Conservation (phyloP, 1,139 yeast species). For the Pichia norvegensis region DNA sequence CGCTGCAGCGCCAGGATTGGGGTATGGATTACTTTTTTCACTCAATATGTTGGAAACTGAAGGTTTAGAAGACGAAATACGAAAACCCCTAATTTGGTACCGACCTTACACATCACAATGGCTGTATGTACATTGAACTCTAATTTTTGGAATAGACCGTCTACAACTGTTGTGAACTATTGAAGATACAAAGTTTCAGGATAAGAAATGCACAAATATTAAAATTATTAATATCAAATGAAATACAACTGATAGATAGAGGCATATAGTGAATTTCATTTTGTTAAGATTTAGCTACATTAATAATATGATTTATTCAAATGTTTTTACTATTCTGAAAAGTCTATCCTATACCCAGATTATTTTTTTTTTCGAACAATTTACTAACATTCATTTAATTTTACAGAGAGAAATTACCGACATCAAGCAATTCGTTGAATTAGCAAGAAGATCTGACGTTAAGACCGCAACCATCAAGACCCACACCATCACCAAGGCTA, state of each 20-base stretch:
- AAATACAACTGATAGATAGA: too few species aligned
- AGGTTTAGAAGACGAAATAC: not conserved
- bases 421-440: conserved; percentile 96
- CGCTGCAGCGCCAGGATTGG: not conserved
- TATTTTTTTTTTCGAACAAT: not conserved
- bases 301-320: too few species aligned
- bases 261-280: too few species aligned
- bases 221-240: too few species aligned
- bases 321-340: too few species aligned
- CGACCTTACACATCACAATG: conserved; percentile 19
- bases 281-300: too few species aligned
- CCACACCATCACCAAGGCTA: conserved; percentile 78
- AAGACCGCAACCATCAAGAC: conserved; percentile 84
- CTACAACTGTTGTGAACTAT: too few species aligned
- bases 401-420: conserved; percentile 67
- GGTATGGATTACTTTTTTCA: not conserved
- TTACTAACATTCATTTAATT: not conserved
- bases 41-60: not conserved
- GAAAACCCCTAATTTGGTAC: not conserved
- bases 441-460: conserved; percentile 97
- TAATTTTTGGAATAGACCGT: not conserved
- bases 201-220: too few species aligned
- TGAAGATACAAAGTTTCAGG: too few species aligned
- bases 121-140: conserved; percentile 22
- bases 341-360: not conserved